A percentile compares a stretch with the other conserved stretches of the same genome.
Conservation (phyloP, 192 early-diverging fungal genomes). For the Podila clonocystis region DNA sequence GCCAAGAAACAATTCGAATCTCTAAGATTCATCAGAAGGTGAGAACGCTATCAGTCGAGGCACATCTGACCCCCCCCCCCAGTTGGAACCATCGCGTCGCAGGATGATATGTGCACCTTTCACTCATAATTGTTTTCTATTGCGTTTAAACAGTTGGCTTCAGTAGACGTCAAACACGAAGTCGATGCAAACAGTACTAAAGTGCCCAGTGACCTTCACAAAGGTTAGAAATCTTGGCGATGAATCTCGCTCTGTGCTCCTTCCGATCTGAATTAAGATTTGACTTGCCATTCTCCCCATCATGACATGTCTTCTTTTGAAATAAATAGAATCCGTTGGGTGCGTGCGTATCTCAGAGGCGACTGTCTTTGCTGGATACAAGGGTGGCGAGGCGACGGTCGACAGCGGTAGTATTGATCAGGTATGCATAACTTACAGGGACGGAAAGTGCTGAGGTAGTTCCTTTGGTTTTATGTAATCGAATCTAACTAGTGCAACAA, state of each 20-base stretch:
- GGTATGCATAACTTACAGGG: too few relatives aligned
- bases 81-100: constrained; percentile 1
- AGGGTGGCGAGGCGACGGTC: neutral
- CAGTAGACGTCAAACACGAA: neutral
- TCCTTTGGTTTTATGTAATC: too few relatives aligned
- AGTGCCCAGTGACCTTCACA: too few relatives aligned
- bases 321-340: constrained; percentile 4
- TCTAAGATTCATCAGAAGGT: constrained; percentile 3
- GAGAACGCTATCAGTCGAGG: constrained; percentile 1
- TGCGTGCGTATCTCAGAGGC: constrained; percentile 2
- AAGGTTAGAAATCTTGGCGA: too few relatives aligned
- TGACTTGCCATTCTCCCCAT: too few relatives aligned
- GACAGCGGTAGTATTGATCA: neutral
- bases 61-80: neutral
- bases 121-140: constrained; percentile 2
- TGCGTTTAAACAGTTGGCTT: constrained; percentile 2
- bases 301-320: neutral
- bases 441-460: too few relatives aligned
- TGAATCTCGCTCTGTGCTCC: too few relatives aligned
- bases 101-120: constrained; percentile 1
- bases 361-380: neutral
- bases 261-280: too few relatives aligned
- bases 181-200: neutral
- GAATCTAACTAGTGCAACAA: too few relatives aligned
- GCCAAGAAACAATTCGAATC: constrained; percentile 5